phyloP scores from a whole-genome alignment of 1,139 yeast genomes.

The Yamadazyma friedrichii region DNA sequence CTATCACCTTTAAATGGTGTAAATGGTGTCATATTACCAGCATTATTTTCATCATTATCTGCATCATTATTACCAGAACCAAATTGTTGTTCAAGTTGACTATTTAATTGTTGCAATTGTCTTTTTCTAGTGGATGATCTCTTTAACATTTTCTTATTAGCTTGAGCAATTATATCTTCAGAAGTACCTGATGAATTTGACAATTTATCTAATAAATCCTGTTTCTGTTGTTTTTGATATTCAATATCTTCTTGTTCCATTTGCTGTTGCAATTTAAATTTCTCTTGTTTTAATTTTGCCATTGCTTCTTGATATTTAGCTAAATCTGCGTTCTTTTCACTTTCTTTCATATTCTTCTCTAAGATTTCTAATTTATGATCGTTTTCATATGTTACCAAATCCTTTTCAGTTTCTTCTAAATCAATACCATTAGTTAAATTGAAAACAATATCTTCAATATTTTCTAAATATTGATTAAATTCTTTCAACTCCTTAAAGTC shows the following conservation, averaged over 20 bases:
- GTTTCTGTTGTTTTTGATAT: constrained; percentile 55
- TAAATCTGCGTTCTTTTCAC: constrained; percentile 65
- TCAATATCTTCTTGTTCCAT: constrained; percentile 66
- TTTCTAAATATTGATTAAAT: constrained; percentile 78
- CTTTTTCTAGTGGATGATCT: constrained; percentile 66
- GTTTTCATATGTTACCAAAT: constrained; percentile 68
- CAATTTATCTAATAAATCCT: constrained; percentile 69
- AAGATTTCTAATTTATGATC: constrained; percentile 74
- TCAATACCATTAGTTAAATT: constrained; percentile 72
- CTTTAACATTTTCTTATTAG: constrained; percentile 46
- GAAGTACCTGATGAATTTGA: constrained; percentile 53
- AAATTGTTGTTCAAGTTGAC: constrained; percentile 44
- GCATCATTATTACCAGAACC: constrained; percentile 22
- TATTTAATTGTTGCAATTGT: constrained; percentile 64
- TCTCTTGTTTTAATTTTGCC: constrained; percentile 58
- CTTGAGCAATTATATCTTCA: constrained; percentile 49
- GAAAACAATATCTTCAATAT: constrained; percentile 77
- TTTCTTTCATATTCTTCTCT: constrained; percentile 62
- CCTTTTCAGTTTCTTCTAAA: constrained; percentile 67
- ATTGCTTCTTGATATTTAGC: constrained; percentile 57
- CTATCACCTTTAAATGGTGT: constrained; percentile 95
- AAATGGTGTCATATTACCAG: constrained; percentile 56
- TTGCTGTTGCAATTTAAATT: constrained; percentile 62
- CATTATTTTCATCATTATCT: constrained; percentile 15
- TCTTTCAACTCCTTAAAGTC: constrained; percentile 63